Evolutionary conservation across 768 basidiomycete species (phyloP).

Genomic region (Termitomyces eurrhizus): DNA sequence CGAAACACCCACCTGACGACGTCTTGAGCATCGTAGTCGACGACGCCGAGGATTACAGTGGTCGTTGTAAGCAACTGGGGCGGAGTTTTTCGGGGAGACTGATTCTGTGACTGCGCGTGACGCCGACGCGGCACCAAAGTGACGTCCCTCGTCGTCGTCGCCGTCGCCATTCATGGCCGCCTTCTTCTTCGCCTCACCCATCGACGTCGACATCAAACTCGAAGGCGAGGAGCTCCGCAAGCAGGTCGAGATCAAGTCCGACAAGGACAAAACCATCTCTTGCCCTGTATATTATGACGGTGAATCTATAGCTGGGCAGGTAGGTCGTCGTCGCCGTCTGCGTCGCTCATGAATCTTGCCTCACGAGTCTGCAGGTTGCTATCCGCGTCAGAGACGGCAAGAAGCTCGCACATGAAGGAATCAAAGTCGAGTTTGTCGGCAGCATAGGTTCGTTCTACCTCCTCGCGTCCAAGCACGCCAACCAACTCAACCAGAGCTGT

Average conservation of each 20-base stretch:
- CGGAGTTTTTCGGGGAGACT: constrained; percentile 20
- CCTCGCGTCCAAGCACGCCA: neutral
- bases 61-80: constrained; percentile 25
- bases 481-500: constrained; percentile 55
- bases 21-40: constrained; percentile 31
- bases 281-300: constrained; percentile 97
- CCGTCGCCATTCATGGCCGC: constrained; percentile 56
- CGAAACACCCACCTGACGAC: constrained; percentile 24
- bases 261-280: constrained; percentile 80
- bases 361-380: constrained; percentile 51
- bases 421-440: constrained; percentile 96
- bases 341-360: neutral
- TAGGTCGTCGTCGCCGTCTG: constrained; percentile 23
- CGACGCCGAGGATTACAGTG: constrained; percentile 33
- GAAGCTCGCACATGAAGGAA: constrained; percentile 91
- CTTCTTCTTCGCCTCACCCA: constrained; percentile 88
- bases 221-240: constrained; percentile 85
- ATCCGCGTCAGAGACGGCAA: constrained; percentile 94
- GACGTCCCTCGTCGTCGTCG: neutral
- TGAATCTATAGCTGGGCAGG: constrained; percentile 87
- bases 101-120: constrained; percentile 10
- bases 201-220: constrained; percentile 89
- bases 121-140: neutral
- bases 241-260: constrained; percentile 84
- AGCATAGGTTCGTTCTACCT: constrained; percentile 69